These are phyloP conservation scores for Athelia psychrophila DNA, from an alignment of 1,284 basidiomycete species.

Conservation along the genomic window DNA sequence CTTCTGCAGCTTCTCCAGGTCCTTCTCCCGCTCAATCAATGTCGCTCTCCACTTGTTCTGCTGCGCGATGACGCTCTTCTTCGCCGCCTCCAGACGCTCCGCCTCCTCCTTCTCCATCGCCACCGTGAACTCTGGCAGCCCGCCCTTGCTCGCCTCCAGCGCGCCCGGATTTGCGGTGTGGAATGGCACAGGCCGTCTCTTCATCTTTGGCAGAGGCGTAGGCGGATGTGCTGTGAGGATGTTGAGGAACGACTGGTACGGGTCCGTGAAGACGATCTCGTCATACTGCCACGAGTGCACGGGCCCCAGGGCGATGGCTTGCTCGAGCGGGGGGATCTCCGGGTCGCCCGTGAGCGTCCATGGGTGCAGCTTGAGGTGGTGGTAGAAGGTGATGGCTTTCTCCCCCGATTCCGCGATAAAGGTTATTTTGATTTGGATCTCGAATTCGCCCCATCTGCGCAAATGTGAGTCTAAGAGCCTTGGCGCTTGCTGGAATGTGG, in stretches of 20 bases:
- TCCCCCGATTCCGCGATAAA: constrained; percentile 93
- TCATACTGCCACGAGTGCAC: constrained; percentile 99
- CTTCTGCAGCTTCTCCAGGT: constrained; percentile 60
- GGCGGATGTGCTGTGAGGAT: constrained; percentile 83
- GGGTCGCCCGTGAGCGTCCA: constrained; percentile 70
- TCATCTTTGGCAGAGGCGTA: constrained; percentile 71
- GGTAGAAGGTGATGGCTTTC: constrained; percentile 85
- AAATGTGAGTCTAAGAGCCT: not conserved
- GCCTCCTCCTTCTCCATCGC: constrained; percentile 87
- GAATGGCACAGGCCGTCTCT: constrained; percentile 66
- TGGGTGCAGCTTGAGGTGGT: constrained; percentile 96
- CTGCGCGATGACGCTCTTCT: constrained; percentile 64
- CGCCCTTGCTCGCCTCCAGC: constrained; percentile 61
- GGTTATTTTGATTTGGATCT: constrained; percentile 90
- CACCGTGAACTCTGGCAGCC: constrained; percentile 76
- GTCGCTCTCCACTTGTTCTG: constrained; percentile 56
- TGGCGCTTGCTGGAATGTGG: not conserved
- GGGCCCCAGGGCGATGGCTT: constrained; percentile 61
- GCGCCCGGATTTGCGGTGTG: constrained; percentile 62
- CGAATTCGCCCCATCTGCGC: constrained; percentile 97
- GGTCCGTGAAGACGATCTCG: constrained; percentile 96
- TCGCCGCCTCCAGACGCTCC: constrained; percentile 76
- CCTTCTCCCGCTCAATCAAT: constrained; percentile 73
- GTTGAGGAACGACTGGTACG: constrained; percentile 85
- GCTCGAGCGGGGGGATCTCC: constrained; percentile 61